Base-by-base conservation (phyloP, 2,329 filamentous ascomycete species). In the Beauveria brongniartii region DNA sequence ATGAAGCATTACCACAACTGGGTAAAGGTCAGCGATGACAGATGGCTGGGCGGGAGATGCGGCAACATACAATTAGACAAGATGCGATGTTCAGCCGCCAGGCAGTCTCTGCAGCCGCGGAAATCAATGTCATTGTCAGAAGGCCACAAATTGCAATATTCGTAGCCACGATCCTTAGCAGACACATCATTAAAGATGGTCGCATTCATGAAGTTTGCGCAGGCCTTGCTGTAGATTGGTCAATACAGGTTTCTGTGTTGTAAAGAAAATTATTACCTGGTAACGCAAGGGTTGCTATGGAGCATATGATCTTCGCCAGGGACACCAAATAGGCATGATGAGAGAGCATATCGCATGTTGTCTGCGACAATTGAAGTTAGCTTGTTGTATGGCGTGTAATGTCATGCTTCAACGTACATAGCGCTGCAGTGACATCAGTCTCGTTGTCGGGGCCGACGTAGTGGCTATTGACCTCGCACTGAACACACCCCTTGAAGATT, bases 301-400 rank as follows among this genome's bases (percentile, higher is more conserved):
- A 69, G 69, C 12, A 74, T 67, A 12, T 76, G 64, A 1, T 74
- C 65, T 59, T 81, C 78, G 34, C 75, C 71, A 0, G 78, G 78
- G 6, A 71, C 69, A 2, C 80, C 80, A 62, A 78, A 87, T 1
- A 87, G 65, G 66, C 85, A 88, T 65, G 79, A 78, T 1, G 80
- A 80, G 1, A 80, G 64, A 6, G 82, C 76, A 66, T 79, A 86
- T 67, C 59, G 63, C 44, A 52, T 48, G 30, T 48, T 55, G 22
- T 62, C 61, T 62, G 16, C 16, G n/a, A n/a, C 46, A 53, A 16
- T 14, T 3, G 18, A 22, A 20, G 26, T 52, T 54, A 59, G 20
- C 30, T 8, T 16, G 28, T 54, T 48, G 8, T 4, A 22, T 50
- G 50, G 10, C 20, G 37, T 28, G 40, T 16, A n/a, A 10, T 40